phyloP scores from a whole-genome alignment of 139 green algal genomes.

The Coelastrella sp. region DNA sequence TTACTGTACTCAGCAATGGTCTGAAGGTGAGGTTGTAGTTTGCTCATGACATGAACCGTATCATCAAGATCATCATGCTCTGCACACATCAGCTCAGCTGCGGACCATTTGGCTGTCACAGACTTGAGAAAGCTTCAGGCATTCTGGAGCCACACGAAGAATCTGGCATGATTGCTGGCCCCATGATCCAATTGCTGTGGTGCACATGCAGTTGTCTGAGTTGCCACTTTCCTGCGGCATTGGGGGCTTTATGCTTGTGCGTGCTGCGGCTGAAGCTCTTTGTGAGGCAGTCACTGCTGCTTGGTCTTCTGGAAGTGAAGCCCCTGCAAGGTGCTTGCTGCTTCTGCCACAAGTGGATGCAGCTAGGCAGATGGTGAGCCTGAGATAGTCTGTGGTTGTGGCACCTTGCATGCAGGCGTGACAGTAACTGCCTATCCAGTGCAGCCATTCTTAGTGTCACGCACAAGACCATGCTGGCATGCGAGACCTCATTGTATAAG shows the following conservation, averaged over 20 bases:
- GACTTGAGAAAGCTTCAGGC: too few species aligned
- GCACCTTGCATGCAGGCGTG: too few species aligned
- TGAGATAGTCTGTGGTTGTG: too few species aligned
- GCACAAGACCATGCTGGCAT: too few species aligned
- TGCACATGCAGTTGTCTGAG: constrained; percentile 3
- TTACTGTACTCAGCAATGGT: constrained; percentile 34
- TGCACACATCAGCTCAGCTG: too few species aligned
- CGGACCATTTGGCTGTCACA: too few species aligned
- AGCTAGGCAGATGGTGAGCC: constrained; percentile 3
- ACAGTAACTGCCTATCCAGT: too few species aligned
- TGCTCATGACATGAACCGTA: too few species aligned
- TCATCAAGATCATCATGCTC: too few species aligned
- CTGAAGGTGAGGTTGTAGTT: not conserved
- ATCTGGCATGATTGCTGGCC: not conserved
- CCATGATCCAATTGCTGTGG: not conserved
- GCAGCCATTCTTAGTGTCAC: too few species aligned
- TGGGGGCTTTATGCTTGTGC: constrained; percentile 15
- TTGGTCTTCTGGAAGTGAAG: constrained; percentile 3
- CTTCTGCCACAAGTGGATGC: constrained; percentile 12
- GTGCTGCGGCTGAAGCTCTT: constrained; percentile 38
- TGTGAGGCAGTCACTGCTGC: constrained; percentile 27
- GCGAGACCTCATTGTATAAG: too few species aligned
- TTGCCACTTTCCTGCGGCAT: constrained; percentile 28
- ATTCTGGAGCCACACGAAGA: too few species aligned
- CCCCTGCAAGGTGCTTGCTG: constrained; percentile 35